phyloP scores from a whole-genome alignment of 2,329 filamentous ascomycete species.

The Blumeria hordei region DNA sequence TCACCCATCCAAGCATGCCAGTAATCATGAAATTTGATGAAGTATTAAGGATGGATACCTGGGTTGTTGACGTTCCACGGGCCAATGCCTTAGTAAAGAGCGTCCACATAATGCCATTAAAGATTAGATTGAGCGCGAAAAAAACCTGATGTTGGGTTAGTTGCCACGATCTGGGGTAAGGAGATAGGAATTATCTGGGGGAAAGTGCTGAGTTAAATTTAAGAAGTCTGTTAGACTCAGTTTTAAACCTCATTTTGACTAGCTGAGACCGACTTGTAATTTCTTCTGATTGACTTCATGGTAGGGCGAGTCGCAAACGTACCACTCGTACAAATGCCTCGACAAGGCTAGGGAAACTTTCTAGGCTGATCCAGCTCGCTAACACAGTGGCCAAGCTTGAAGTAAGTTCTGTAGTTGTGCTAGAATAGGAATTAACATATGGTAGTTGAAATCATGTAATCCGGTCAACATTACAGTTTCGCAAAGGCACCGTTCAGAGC shows the following conservation, averaged over 20 bases:
- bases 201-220: no score
- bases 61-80: conserved; percentile 47
- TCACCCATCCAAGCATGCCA: conserved; percentile 40
- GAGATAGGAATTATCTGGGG: no score
- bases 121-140: conserved; percentile 34
- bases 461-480: conserved; percentile 32
- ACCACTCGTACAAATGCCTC: conserved; percentile 26
- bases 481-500: conserved; percentile 55
- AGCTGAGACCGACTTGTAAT: no score
- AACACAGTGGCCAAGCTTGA: conserved; percentile 24
- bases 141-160: conserved; percentile 22
- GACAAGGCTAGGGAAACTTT: conserved; percentile 21
- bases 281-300: no score
- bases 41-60: conserved; percentile 63
- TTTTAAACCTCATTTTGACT: no score
- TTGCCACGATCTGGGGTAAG: background rate
- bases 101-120: conserved; percentile 41
- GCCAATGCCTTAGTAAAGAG: conserved; percentile 62
- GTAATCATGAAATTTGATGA: conserved; percentile 63
- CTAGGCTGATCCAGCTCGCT: conserved; percentile 21
- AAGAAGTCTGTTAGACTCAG: no score
- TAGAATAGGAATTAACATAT: conserved; percentile 6
- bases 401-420: conserved; percentile 31
- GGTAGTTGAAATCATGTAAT: no score
- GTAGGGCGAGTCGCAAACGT: conserved; percentile 10